Conservation (phyloP, 257 asterid genomes). For the Anisodus acutangulus region DNA sequence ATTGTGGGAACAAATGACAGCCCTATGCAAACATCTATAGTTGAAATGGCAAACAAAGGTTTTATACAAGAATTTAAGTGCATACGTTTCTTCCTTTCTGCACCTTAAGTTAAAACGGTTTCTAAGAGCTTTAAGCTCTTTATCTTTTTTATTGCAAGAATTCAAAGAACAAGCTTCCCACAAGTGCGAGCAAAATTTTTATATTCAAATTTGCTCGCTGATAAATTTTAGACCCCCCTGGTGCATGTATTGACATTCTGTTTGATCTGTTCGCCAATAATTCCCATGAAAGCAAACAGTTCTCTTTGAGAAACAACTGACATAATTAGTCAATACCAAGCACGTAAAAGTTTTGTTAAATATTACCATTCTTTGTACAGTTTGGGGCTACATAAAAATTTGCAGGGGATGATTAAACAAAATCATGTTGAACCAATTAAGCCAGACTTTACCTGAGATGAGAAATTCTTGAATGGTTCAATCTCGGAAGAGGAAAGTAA, state of each 20-base stretch:
- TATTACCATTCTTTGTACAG: background rate
- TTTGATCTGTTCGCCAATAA: background rate
- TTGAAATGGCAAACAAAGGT: background rate
- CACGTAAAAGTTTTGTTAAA: background rate
- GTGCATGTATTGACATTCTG: background rate
- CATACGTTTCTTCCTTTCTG: background rate
- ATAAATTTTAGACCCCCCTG: background rate
- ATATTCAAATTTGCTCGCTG: background rate
- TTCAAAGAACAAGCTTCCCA: background rate
- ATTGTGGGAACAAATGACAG: background rate
- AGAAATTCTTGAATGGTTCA: slow-evolving; percentile 70
- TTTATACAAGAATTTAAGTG: background rate
- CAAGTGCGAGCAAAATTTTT: background rate
- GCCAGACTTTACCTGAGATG: slow-evolving; percentile 78
- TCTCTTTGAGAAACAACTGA: background rate
- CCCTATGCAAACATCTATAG: background rate
- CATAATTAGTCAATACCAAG: background rate
- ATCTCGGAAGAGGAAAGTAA: slow-evolving; percentile 85
- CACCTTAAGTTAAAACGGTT: background rate
- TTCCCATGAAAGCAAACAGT: background rate
- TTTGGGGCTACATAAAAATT: background rate
- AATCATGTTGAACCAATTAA: slow-evolving; percentile 19
- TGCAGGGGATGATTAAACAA: background rate
- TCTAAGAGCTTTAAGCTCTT: background rate
- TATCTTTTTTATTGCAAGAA: slow-evolving; percentile 6